Base-by-base conservation (phyloP, 805 yeast genomes). In the Jamesozyma hellenica region DNA sequence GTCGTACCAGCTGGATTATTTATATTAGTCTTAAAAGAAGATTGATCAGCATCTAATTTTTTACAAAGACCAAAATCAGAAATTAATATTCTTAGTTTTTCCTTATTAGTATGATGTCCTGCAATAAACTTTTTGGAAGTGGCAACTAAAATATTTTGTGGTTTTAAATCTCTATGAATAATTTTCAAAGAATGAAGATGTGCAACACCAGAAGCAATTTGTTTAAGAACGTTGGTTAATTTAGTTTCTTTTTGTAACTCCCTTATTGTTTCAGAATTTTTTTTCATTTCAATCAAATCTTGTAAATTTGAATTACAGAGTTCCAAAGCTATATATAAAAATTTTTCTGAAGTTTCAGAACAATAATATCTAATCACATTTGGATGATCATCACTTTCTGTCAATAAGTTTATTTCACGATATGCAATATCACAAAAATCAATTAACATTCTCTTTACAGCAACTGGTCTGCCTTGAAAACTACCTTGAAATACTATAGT, bases 31-130 rank as follows among this genome's bases (percentile, higher is more conserved):
- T 90, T 72, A 60, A 90, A 90, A 1, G 95, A 84, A 2, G 95
- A 82, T 60, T 92, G 96, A 50, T 87, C 97, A 13, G 79, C 75
- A 45, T 92, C 98, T 38, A 92, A 65, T 54, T 82, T 83, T 56
- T 90, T 88, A 58, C 98, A 92, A 8, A 92, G 71, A 0, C 99
- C 99, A 65, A 92, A 92, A 61, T 92, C 99, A 1, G 96, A 87
- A 21, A 92, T 88, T 35, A 92, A 63, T 44, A 88, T 70, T 37
- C 97, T 64, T 8, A 79, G 68, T 12, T 77, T 70, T 13, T 70
- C 64, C 18, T 51, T 49, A 17, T 52, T 59, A 8, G 47, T 49
- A 13, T 51, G 42, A 28, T 49, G 49, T 3, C 50, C 51, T 2
- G 38, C 39, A 32, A 36, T 19, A 18, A 39, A 34, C 43, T 67